Evolutionary conservation across 169 alveolate genomes (phyloP).

Genomic region (Cryptosporidium sp.): DNA sequence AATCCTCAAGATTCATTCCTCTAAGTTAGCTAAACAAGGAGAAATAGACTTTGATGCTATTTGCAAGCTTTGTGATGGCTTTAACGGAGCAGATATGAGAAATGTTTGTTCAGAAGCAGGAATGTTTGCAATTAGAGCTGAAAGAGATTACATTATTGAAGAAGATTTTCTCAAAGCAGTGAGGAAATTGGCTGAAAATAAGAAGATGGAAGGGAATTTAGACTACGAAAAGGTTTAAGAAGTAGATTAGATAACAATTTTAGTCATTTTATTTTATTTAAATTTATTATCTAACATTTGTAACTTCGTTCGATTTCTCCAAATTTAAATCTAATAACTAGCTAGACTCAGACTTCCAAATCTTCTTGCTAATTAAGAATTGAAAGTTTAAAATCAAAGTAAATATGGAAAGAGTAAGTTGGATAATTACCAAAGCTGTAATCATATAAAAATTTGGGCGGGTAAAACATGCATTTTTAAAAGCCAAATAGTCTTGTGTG

Average conservation of each 20-base stretch:
- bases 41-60: conserved; percentile 95
- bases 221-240: conserved; percentile 90
- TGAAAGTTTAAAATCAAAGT: conserved; percentile 20
- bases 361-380: conserved; percentile 22
- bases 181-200: conserved; percentile 95
- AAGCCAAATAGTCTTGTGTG: conserved; percentile 28
- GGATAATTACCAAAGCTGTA: conserved; percentile 16
- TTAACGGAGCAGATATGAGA: conserved; percentile 99
- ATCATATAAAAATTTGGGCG: conserved; percentile 44
- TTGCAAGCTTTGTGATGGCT: conserved; percentile 96
- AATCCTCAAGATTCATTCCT: conserved; percentile 96
- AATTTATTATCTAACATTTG: neutral
- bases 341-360: conserved; percentile 6
- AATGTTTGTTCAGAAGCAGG: conserved; percentile 99
- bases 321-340: neutral
- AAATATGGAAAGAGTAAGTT: conserved; percentile 14
- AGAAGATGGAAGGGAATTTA: conserved; percentile 95
- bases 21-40: conserved; percentile 94
- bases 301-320: neutral
- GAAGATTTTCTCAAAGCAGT: conserved; percentile 99
- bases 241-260: neutral
- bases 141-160: conserved; percentile 96
- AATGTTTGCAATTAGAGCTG: conserved; percentile 98
- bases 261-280: neutral
- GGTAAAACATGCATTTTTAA: conserved; percentile 64